Evolutionary conservation across 2,329 filamentous ascomycete species (phyloP), one percentile per base, ranked within the genome.

Genomic region (Fusarium verrucosum): DNA sequence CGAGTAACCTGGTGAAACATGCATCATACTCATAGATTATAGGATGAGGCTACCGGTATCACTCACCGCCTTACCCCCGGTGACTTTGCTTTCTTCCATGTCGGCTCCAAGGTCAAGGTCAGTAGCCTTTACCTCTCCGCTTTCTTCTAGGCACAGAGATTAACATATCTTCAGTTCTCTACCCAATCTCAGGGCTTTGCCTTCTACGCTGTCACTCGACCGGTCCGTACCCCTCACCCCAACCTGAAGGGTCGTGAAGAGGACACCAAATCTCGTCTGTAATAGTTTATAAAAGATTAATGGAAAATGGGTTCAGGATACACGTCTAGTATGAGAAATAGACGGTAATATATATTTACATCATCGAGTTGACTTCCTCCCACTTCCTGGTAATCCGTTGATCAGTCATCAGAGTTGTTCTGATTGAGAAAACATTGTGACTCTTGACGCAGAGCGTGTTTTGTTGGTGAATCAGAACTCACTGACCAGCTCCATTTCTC

Each of bases 61-160:
- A 70, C 69, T 4, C 68, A 70, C 17, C 68, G 68, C 19, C 61
- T 71, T 8, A 56, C 63, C 2, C 51, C 56, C 0, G 66, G 68
- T 11, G 68, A 70, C 44, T 70, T 70, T 50, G 68, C 68, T 10
- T 70, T 70, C 41, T 70, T 70, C 61, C 64, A 70, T 8, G 68
- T 70, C 20, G 68, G 66, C 22, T 70, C 68, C 45, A 70, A 70
- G 51, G 68, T 70, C 33, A 55, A 69, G 63, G 65, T 69, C n/a
- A 22, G 59, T 60, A 7, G 1, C 3, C 13, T 2, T 8, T 5
- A 5, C 4, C 2, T 4, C 6, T 7, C 5, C 14, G 17, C 3
- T 5, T 5, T 5, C 14, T 20, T 20, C 14, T 14, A 8, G 2
- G 3, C 26, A 22, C 10, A 3, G 19, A 23, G 7, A 9, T 28